phyloP scores from a whole-genome alignment of 2,329 filamentous ascomycete genomes.

The Allantophomopsis cytisporea region DNA sequence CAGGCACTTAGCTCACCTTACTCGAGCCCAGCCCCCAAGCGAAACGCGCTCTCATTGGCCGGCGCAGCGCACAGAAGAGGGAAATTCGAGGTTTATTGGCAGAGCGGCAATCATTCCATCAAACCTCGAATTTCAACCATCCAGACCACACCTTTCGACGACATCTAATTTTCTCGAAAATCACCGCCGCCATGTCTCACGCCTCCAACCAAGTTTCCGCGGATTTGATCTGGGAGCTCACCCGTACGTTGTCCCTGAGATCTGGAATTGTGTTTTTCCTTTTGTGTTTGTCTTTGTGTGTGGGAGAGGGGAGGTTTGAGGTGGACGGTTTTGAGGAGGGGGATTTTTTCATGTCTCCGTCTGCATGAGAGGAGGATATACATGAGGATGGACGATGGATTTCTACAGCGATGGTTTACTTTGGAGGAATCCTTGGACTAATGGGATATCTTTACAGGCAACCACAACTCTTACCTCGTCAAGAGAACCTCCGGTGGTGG shows the following conservation, averaged over 20 bases:
- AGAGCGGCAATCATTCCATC: neutral
- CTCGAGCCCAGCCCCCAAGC: neutral
- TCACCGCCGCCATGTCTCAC: constrained; percentile 24
- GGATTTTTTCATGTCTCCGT: neutral
- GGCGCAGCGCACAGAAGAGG: neutral
- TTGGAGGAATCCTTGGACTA: neutral
- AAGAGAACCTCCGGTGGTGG: constrained; percentile 74
- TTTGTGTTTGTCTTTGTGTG: neutral
- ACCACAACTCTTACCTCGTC: constrained; percentile 81
- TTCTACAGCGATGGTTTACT: neutral
- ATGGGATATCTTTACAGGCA: constrained; percentile 37
- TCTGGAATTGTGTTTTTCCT: neutral
- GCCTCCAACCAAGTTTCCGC: constrained; percentile 65
- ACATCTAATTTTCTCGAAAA: constrained; percentile 4
- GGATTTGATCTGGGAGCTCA: constrained; percentile 90
- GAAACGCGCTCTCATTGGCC: constrained; percentile 2
- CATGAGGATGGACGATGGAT: too few relatives aligned
- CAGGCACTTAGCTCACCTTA: too few relatives aligned
- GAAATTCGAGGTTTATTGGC: neutral
- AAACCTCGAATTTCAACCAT: neutral
- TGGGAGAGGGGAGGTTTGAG: neutral
- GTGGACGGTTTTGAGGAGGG: neutral
- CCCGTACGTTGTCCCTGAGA: constrained; percentile 53
- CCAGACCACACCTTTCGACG: constrained; percentile 1
- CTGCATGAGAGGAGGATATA: too few relatives aligned